A percentile compares a stretch with the other conserved stretches of the same genome.
phyloP scores from a whole-genome alignment of 2,329 filamentous ascomycete genomes.

The Penicillium corylophilum region DNA sequence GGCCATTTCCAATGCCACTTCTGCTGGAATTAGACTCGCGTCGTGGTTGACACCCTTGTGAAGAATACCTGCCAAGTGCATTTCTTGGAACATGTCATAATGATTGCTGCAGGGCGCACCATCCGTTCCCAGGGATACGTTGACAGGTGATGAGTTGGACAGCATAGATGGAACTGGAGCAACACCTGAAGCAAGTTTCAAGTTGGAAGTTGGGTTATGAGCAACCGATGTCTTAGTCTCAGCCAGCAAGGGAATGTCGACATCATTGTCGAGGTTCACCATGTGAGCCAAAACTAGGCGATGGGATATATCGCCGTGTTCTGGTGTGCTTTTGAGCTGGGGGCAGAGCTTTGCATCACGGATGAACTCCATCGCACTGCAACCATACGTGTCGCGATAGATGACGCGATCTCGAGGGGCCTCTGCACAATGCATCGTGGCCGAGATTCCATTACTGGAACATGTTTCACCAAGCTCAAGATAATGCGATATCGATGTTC shows the following conservation, averaged over 20 bases:
- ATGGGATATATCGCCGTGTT: constrained; percentile 24
- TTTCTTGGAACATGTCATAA: constrained; percentile 52
- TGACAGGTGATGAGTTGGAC: constrained; percentile 29
- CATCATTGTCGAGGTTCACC: constrained; percentile 46
- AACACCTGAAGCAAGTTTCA: constrained; percentile 52
- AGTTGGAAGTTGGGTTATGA: constrained; percentile 51
- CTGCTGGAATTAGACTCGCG: constrained; percentile 42
- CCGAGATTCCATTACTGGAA: constrained; percentile 35
- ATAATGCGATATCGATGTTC: constrained; percentile 37
- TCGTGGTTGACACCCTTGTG: constrained; percentile 44
- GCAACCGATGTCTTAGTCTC: constrained; percentile 44
- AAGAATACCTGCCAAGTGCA: constrained; percentile 48
- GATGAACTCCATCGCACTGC: constrained; percentile 39
- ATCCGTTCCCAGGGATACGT: constrained; percentile 50
- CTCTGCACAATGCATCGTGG: constrained; percentile 51
- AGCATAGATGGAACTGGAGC: constrained; percentile 47
- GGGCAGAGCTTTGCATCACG: constrained; percentile 30
- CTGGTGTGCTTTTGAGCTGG: background rate
- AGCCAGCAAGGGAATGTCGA: constrained; percentile 40
- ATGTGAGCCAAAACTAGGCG: constrained; percentile 48
- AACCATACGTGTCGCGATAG: constrained; percentile 28
- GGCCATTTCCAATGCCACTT: constrained; percentile 50
- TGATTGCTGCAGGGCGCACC: constrained; percentile 52
- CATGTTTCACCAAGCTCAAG: constrained; percentile 40
- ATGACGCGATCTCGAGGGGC: constrained; percentile 28